Evolutionary conservation across 768 basidiomycete genomes (phyloP).

Genomic region (Fibroporia radiculosa): DNA sequence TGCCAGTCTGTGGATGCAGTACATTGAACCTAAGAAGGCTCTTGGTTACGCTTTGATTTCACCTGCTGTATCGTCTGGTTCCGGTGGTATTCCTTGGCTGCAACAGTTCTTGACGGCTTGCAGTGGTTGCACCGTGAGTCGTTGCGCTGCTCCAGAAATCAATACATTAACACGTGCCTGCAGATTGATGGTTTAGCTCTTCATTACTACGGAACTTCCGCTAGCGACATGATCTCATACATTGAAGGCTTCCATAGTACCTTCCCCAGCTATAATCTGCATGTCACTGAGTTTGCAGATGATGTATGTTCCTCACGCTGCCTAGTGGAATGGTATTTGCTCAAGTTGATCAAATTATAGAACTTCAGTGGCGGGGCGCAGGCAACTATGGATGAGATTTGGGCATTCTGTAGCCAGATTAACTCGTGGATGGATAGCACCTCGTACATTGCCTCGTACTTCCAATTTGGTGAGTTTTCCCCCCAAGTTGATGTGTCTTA

Average conservation of each 20-base stretch:
- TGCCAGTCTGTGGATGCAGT: constrained; percentile 48
- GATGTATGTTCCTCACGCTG: constrained; percentile 27
- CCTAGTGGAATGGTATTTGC: background rate
- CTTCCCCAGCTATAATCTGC: constrained; percentile 35
- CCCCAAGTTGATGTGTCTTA: background rate
- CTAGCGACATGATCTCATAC: constrained; percentile 44
- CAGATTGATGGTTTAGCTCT: constrained; percentile 51
- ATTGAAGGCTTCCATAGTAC: constrained; percentile 36
- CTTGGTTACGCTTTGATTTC: constrained; percentile 52
- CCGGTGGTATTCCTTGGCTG: constrained; percentile 59
- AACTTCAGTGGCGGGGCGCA: constrained; percentile 44
- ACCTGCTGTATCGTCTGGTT: constrained; percentile 61
- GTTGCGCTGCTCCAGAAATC: background rate
- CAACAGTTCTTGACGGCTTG: constrained; percentile 47
- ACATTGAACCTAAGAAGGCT: constrained; percentile 49
- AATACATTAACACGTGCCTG: background rate
- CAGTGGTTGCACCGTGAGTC: constrained; percentile 20
- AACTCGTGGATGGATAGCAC: constrained; percentile 40
- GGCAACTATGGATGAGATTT: constrained; percentile 33
- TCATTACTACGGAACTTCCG: constrained; percentile 61
- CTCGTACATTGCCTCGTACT: constrained; percentile 34
- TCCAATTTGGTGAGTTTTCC: constrained; percentile 55
- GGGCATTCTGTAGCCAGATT: constrained; percentile 38
- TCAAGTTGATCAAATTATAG: constrained; percentile 22
- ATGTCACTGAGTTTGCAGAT: constrained; percentile 69